Evolutionary conservation across 305 asterid species (phyloP).

Genomic region (Fraxinus nigra): DNA sequence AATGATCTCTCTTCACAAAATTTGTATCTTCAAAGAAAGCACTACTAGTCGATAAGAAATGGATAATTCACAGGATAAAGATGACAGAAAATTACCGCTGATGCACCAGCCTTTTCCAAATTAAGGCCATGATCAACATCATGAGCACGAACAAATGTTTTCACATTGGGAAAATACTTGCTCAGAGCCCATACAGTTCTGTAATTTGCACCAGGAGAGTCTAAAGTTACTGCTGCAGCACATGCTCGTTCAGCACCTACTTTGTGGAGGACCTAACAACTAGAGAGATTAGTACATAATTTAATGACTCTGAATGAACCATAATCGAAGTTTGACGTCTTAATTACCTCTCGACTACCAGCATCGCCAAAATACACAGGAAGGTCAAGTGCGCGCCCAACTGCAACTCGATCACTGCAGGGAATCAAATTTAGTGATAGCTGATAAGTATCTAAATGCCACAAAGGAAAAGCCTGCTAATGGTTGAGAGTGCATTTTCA

Average conservation of each 20-base stretch:
- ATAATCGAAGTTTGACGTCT: constrained; percentile 16
- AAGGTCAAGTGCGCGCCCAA: constrained; percentile 98
- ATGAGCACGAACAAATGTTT: constrained; percentile 98
- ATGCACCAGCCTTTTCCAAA: constrained; percentile 97
- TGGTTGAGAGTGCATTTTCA: constrained; percentile 4
- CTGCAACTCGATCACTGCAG: constrained; percentile 89
- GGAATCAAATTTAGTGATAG: constrained; percentile 15
- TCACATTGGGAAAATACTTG: constrained; percentile 91
- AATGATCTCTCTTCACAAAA: not conserved
- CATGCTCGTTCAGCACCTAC: constrained; percentile 97
- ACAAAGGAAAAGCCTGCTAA: constrained; percentile 6
- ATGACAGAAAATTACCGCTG: constrained; percentile 67
- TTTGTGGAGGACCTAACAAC: constrained; percentile 86
- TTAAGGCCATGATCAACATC: constrained; percentile 98
- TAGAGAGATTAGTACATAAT: not conserved
- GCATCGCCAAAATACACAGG: constrained; percentile 99
- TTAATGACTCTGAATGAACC: constrained; percentile 2
- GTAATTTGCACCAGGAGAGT: constrained; percentile 98
- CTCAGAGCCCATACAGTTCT: constrained; percentile 98
- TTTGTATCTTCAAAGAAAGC: not conserved
- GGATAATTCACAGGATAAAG: constrained; percentile 2
- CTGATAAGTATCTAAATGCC: constrained; percentile 17
- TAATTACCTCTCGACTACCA: constrained; percentile 93
- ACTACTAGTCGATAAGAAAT: not conserved
- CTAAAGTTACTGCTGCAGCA: constrained; percentile 97